These are phyloP conservation scores for Extremus antarcticus DNA, from an alignment of 495 filamentous ascomycete species.

Conservation along the genomic window DNA sequence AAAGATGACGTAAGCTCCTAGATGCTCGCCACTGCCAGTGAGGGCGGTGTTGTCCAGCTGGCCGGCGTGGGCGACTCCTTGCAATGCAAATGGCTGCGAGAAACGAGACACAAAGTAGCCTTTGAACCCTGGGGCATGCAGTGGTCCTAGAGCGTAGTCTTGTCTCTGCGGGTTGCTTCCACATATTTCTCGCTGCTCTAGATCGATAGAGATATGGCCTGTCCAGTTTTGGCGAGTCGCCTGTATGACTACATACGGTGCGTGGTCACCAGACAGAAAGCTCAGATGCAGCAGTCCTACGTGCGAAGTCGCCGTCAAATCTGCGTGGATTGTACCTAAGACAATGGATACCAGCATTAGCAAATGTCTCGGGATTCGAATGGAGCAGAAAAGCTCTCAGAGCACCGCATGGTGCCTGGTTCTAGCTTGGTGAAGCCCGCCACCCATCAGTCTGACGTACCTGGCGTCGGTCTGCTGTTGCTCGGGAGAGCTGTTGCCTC, in stretches of 20 bases:
- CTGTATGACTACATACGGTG: slow-evolving; percentile 15
- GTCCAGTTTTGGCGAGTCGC: slow-evolving; percentile 19
- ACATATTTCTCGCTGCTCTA: slow-evolving; percentile 8
- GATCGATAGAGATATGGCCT: slow-evolving; percentile 11
- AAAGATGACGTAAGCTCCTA: slow-evolving; percentile 17
- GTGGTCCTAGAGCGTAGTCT: slow-evolving; percentile 13
- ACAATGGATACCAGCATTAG: no score
- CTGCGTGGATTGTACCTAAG: slow-evolving; percentile 10
- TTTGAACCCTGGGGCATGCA: slow-evolving; percentile 12
- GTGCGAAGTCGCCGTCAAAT: slow-evolving; percentile 19
- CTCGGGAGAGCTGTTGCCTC: no score
- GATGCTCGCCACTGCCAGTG: slow-evolving; percentile 5
- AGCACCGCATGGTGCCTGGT: no score
- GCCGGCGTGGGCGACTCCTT: slow-evolving; percentile 6
- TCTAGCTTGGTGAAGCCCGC: no score
- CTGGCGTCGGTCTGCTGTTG: no score
- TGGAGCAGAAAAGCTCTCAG: no score
- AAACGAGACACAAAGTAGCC: slow-evolving; percentile 20
- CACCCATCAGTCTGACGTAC: no score
- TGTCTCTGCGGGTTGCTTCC: slow-evolving; percentile 20
- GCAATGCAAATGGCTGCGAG: slow-evolving; percentile 13
- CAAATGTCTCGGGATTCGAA: no score
- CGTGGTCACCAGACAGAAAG: background rate
- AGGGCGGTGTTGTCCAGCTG: background rate
- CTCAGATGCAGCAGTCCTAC: slow-evolving; percentile 11